Evolutionary conservation across 805 yeast species (phyloP).

Genomic region (Candida jianshihensis): DNA sequence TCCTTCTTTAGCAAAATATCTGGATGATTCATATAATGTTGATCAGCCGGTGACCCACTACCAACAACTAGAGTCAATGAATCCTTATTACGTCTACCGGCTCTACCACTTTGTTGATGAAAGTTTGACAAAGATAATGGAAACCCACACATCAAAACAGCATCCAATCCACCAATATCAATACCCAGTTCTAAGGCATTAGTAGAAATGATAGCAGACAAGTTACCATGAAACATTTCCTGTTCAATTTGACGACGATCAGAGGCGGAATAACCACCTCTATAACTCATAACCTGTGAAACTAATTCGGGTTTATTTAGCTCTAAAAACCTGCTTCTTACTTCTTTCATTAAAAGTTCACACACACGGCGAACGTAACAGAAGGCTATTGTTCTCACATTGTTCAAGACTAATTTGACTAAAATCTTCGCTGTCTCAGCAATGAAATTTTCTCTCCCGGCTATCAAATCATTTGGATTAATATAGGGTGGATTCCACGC

Average conservation of each 20-base stretch:
- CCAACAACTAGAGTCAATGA: slow-evolving; percentile 83
- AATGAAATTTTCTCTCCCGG: slow-evolving; percentile 65
- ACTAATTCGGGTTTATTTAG: slow-evolving; percentile 37
- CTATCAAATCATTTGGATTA: slow-evolving; percentile 47
- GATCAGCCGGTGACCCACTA: slow-evolving; percentile 79
- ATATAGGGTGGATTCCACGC: slow-evolving; percentile 81
- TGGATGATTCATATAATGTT: slow-evolving; percentile 69
- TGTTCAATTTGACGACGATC: slow-evolving; percentile 85
- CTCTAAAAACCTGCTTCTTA: slow-evolving; percentile 46
- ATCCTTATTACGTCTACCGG: slow-evolving; percentile 83
- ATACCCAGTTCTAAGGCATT: slow-evolving; percentile 94
- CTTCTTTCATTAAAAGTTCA: slow-evolving; percentile 81
- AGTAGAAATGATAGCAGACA: slow-evolving; percentile 86
- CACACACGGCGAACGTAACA: slow-evolving; percentile 83
- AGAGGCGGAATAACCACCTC: slow-evolving; percentile 88
- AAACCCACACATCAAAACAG: slow-evolving; percentile 88
- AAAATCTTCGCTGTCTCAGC: slow-evolving; percentile 71
- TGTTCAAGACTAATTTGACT: slow-evolving; percentile 53
- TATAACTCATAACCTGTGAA: slow-evolving; percentile 78
- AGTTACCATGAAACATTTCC: slow-evolving; percentile 82
- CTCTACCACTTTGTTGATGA: slow-evolving; percentile 96
- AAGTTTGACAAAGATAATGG: slow-evolving; percentile 82
- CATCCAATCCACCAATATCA: slow-evolving; percentile 89
- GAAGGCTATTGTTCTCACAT: slow-evolving; percentile 80
- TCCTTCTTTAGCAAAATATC: slow-evolving; percentile 46